phyloP scores from a whole-genome alignment of 2,329 filamentous ascomycete species.

The Cyclaneusma minus region DNA sequence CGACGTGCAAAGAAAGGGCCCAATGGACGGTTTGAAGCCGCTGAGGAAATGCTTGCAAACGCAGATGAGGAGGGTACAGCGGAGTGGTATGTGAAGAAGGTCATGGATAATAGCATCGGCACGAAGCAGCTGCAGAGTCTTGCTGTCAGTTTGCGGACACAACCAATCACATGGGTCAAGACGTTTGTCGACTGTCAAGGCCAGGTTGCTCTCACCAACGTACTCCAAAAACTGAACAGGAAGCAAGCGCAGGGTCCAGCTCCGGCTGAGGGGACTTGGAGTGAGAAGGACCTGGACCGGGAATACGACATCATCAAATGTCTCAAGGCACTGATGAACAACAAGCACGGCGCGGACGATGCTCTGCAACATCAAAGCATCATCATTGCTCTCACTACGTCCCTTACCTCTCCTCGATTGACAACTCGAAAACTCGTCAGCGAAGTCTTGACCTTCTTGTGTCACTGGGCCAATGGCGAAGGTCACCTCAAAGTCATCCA shows the following conservation, averaged over 20 bases:
- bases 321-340: conserved; percentile 95
- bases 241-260: conserved; percentile 57
- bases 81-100: conserved; percentile 94
- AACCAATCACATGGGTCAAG: conserved; percentile 96
- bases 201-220: conserved; percentile 87
- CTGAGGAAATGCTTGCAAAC: conserved; percentile 54
- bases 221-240: conserved; percentile 85
- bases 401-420: conserved; percentile 73
- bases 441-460: conserved; percentile 90
- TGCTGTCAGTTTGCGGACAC: conserved; percentile 86
- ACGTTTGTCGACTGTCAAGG: conserved; percentile 95
- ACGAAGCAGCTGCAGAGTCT: conserved; percentile 83
- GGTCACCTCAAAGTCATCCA: conserved; percentile 90
- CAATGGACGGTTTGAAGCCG: conserved; percentile 52
- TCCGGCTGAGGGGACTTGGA: conserved; percentile 30
- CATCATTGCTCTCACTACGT: conserved; percentile 72
- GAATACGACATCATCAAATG: conserved; percentile 97
- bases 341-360: conserved; percentile 96
- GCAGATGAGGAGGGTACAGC: conserved; percentile 92
- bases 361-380: conserved; percentile 82
- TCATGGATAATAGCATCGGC: conserved; percentile 90
- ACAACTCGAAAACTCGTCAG: conserved; percentile 90
- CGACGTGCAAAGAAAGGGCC: conserved; percentile 58
- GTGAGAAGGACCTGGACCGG: conserved; percentile 53
- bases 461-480: conserved; percentile 79